Conservation (phyloP, 805 yeast genomes). For the Komagataella mondaviorum region DNA sequence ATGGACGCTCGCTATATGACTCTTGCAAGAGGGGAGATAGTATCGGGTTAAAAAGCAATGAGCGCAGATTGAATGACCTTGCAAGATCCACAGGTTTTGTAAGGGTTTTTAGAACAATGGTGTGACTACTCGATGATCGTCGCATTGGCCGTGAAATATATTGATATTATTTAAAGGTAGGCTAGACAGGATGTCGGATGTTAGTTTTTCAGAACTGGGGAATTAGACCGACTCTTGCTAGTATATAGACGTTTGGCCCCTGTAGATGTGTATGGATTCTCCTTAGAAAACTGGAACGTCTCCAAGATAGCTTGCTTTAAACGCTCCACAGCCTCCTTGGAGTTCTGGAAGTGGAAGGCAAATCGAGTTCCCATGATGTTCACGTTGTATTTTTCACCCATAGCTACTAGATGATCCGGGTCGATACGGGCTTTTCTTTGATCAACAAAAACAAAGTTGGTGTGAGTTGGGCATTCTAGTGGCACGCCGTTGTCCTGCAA, state of each 20-base stretch:
- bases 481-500: constrained; percentile 39
- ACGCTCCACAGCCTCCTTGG: constrained; percentile 38
- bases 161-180: neutral
- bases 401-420: constrained; percentile 20
- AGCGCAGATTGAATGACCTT: neutral
- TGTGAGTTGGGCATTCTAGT: constrained; percentile 64
- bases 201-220: neutral
- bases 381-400: constrained; percentile 47
- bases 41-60: neutral
- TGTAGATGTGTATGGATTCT: constrained; percentile 34
- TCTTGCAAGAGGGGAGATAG: neutral
- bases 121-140: neutral
- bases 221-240: neutral
- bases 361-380: constrained; percentile 61
- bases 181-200: neutral
- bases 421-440: constrained; percentile 37
- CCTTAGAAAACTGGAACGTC: constrained; percentile 36
- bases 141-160: neutral
- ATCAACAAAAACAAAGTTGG: constrained; percentile 76
- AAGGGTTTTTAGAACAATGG: neutral
- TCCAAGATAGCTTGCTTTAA: constrained; percentile 47
- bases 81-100: neutral
- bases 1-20: neutral
- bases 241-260: constrained; percentile 24
- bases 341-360: constrained; percentile 66